phyloP scores from a whole-genome alignment of 2,329 filamentous ascomycete species.

The Xylariaceae sp. region DNA sequence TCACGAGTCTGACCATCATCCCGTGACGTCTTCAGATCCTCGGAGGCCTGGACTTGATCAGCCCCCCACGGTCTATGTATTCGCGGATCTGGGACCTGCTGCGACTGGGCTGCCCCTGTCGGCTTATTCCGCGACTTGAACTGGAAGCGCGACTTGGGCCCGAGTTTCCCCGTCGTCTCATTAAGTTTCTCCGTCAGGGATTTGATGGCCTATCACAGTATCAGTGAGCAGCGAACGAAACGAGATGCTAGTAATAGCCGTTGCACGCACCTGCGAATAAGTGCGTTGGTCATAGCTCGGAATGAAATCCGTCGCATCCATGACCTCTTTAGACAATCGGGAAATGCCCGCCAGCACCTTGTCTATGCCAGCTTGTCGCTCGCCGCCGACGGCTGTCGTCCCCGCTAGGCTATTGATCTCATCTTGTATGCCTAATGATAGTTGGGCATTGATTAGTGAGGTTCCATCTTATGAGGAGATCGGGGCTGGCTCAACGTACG shows the following conservation, averaged over 20 bases:
- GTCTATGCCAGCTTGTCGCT: constrained; percentile 76
- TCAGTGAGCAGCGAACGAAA: constrained; percentile 4
- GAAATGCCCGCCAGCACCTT: constrained; percentile 75
- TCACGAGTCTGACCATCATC: constrained; percentile 33
- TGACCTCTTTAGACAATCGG: constrained; percentile 74
- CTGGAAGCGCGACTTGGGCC: constrained; percentile 74
- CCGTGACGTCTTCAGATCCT: constrained; percentile 1
- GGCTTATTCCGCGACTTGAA: constrained; percentile 64
- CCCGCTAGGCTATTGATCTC: constrained; percentile 65
- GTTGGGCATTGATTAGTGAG: constrained; percentile 4
- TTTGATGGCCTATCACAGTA: constrained; percentile 61
- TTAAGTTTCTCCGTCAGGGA: constrained; percentile 72
- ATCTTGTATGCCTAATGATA: constrained; percentile 61
- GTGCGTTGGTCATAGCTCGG: constrained; percentile 86
- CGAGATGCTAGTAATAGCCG: background rate
- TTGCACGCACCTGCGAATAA: constrained; percentile 63
- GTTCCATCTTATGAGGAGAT: background rate
- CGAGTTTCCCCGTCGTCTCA: constrained; percentile 59
- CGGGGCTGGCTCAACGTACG: constrained; percentile 42
- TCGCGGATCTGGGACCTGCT: constrained; percentile 37
- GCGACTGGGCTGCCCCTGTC: constrained; percentile 39
- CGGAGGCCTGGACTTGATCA: constrained; percentile 20
- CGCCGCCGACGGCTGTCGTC: constrained; percentile 59
- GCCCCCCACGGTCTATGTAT: constrained; percentile 19
- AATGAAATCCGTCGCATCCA: constrained; percentile 74